Base-by-base conservation (phyloP, 2,329 filamentous ascomycete genomes). In the Pseudocercospora eumusae region DNA sequence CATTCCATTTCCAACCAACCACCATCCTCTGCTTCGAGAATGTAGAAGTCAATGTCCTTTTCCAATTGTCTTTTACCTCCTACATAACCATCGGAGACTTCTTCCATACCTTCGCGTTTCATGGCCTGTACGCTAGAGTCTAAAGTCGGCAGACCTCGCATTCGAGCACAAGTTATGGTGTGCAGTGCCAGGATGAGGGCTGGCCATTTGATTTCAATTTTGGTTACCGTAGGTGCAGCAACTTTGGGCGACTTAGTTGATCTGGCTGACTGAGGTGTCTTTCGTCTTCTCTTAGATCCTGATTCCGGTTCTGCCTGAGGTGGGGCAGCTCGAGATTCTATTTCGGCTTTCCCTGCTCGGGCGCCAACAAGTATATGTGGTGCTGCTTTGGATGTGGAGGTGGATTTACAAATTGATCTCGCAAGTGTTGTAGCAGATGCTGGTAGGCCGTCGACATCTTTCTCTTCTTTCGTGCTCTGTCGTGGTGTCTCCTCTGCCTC, bases 361-460 rank as follows among this genome's bases (percentile, higher is more conserved):
- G 64, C 52, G 10, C 69, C 70, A 21, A 67, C 66, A 18, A 62
- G 54, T 13, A 72, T 61, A 54, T 72, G 69, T 6, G 66, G 63
- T 28, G 47, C 64, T 9, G 67, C 68, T 42, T 62, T 60, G 2
- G 65, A 61, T 13, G 55, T 57, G 4, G 50, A 61, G 4, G 62
- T 66, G 21, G 61, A 62, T 52, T 67, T 67, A 54, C 70, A 72
- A 4, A 90, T 83, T 0, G 85, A 82, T 0, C 88, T 85, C 71
- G 87, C 86, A 25, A 70, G 20, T 2, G 66, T 61, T 44, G 65
- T 65, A 27, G 59, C 58, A 20, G 65, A 67, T 8, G 56, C 42
- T 4, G 64, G 66, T 1, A 62, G 42, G 0, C 53, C 62, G 4
- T 61, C 59, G 20, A 23, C 21, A 4, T 62, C 44, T 25, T 40